Evolutionary conservation across 306 rosid species (phyloP).

Genomic region (Hylodesmum podocarpum): DNA sequence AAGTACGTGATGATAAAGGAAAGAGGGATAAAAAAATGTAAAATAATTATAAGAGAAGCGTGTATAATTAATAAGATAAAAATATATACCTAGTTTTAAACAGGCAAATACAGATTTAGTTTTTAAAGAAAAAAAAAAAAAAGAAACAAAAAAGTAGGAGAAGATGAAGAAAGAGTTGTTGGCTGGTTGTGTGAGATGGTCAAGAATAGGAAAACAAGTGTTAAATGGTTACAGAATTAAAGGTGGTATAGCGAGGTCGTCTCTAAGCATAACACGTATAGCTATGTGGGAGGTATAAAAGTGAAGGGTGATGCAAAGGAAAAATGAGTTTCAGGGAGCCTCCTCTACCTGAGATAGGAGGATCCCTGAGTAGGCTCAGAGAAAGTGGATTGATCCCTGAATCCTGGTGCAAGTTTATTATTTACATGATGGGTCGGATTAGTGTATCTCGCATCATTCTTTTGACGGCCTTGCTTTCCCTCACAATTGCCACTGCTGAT

Average conservation of each 20-base stretch:
- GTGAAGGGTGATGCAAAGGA: neutral
- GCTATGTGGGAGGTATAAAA: neutral
- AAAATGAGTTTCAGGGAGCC: conserved; percentile 24
- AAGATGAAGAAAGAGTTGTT: too few species aligned
- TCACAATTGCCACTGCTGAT: neutral
- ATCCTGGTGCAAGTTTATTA: neutral
- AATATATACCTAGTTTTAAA: too few species aligned
- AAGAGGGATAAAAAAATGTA: too few species aligned
- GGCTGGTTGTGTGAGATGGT: too few species aligned
- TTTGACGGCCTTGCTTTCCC: conserved; percentile 16
- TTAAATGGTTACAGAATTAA: too few species aligned
- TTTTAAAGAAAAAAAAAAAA: too few species aligned
- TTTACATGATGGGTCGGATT: neutral
- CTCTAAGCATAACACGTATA: neutral
- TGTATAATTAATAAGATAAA: too few species aligned
- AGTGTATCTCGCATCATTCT: neutral
- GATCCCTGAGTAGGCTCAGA: neutral
- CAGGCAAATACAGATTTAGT: too few species aligned
- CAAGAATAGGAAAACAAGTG: too few species aligned
- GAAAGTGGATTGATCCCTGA: neutral
- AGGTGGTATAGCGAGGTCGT: neutral
- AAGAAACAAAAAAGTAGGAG: too few species aligned
- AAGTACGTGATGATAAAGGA: too few species aligned
- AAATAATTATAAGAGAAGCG: too few species aligned
- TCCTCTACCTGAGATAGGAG: conserved; percentile 32